phyloP scores from a whole-genome alignment of 2,329 filamentous ascomycete species.

The Penicillium glabrum region DNA sequence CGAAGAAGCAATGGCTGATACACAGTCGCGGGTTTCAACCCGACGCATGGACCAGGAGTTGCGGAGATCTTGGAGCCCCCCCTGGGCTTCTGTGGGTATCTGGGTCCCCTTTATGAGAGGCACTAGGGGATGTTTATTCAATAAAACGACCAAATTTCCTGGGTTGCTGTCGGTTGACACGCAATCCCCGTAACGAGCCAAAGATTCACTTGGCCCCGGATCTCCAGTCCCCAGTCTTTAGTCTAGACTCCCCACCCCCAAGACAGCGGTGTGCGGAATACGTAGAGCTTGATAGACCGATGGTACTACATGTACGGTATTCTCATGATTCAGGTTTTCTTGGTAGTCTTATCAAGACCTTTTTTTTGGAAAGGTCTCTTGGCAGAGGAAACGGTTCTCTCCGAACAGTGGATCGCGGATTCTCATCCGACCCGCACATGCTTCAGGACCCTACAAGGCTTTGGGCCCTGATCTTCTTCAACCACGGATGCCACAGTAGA shows the following conservation, averaged over 20 bases:
- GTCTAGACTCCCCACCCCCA: neutral
- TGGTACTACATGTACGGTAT: no score
- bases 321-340: neutral
- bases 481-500: neutral
- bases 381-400: neutral
- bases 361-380: neutral
- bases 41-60: constrained; percentile 12
- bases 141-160: neutral
- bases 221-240: neutral
- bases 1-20: constrained; percentile 1
- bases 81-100: neutral
- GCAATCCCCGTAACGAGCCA: neutral
- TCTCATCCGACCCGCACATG: neutral
- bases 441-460: neutral
- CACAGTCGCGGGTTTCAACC: constrained; percentile 13
- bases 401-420: neutral
- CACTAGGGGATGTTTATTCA: neutral
- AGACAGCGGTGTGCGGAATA: neutral
- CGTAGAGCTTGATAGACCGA: neutral
- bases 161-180: neutral
- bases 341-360: neutral
- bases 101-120: neutral
- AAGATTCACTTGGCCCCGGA: neutral
- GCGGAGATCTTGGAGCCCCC: neutral
- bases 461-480: neutral